Evolutionary conservation across 108 stramenopile species (phyloP).

Genomic region (Cyclotella baltica): DNA sequence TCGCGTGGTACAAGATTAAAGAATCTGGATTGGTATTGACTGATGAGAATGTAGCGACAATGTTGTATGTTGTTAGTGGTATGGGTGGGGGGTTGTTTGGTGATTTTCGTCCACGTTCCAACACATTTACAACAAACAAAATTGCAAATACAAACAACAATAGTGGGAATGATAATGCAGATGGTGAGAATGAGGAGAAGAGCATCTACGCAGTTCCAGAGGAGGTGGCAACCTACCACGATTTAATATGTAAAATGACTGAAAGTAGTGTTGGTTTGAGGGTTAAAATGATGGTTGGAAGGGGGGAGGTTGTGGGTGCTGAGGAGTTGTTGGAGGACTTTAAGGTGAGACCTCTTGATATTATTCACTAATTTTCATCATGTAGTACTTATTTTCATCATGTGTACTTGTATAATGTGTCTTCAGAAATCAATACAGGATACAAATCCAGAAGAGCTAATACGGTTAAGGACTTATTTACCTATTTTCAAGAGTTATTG

Average conservation of each 20-base stretch:
- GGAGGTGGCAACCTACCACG: constrained; percentile 56
- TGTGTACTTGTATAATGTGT: neutral
- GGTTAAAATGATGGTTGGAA: constrained; percentile 46
- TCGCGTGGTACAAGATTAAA: constrained; percentile 56
- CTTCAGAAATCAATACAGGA: constrained; percentile 32
- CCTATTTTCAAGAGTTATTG: constrained; percentile 74
- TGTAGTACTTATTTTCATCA: neutral
- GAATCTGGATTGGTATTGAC: constrained; percentile 41
- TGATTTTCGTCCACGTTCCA: too few species aligned
- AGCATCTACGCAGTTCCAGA: constrained; percentile 37
- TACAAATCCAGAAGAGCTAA: constrained; percentile 41
- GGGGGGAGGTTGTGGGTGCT: constrained; percentile 51
- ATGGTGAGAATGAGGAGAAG: constrained; percentile 18
- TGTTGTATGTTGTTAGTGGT: constrained; percentile 47
- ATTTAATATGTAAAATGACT: constrained; percentile 43
- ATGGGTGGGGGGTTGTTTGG: constrained; percentile 44
- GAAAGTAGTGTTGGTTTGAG: constrained; percentile 50
- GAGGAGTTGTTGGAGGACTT: constrained; percentile 50
- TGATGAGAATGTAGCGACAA: constrained; percentile 31
- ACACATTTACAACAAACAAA: too few species aligned
- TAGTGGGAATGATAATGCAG: neutral
- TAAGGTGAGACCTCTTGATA: constrained; percentile 9
- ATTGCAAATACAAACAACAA: too few species aligned
- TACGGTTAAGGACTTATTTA: constrained; percentile 79
- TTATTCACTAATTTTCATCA: neutral